These are phyloP conservation scores for Exutisphaerella laricina DNA, from an alignment of 2,329 filamentous ascomycete genomes.

Conservation along the genomic window DNA sequence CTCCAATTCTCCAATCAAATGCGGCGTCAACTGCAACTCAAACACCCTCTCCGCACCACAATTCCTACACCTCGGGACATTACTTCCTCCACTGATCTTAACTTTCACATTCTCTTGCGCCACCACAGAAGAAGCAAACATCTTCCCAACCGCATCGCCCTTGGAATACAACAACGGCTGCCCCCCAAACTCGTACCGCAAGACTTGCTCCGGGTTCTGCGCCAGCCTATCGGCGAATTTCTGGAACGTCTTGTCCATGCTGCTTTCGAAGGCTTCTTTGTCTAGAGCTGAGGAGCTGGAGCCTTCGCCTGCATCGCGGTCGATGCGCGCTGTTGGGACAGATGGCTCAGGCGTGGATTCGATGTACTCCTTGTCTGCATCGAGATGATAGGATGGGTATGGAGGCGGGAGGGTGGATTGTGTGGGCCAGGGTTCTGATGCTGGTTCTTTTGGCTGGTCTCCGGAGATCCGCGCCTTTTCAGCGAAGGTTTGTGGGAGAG, in stretches of 20 bases:
- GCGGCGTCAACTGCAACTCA: slow-evolving; percentile 86
- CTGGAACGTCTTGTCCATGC: slow-evolving; percentile 47
- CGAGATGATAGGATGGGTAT: slow-evolving; percentile 72
- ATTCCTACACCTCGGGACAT: slow-evolving; percentile 68
- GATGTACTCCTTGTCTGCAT: slow-evolving; percentile 88
- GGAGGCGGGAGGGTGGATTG: slow-evolving; percentile 58
- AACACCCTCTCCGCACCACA: slow-evolving; percentile 75
- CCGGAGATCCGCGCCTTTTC: slow-evolving; percentile 30
- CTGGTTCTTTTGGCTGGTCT: slow-evolving; percentile 28
- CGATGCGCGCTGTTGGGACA: slow-evolving; percentile 37
- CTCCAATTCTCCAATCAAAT: slow-evolving; percentile 85
- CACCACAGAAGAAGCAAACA: slow-evolving; percentile 43
- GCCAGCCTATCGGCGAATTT: slow-evolving; percentile 47
- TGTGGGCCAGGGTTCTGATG: slow-evolving; percentile 67
- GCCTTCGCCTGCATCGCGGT: slow-evolving; percentile 22
- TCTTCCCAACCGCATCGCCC: slow-evolving; percentile 64
- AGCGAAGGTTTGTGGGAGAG: slow-evolving; percentile 30
- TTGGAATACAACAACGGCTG: slow-evolving; percentile 69
- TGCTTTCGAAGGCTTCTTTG: slow-evolving; percentile 45
- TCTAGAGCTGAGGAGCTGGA: slow-evolving; percentile 34
- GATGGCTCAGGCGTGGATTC: slow-evolving; percentile 46
- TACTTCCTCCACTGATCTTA: slow-evolving; percentile 19
- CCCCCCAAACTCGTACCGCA: slow-evolving; percentile 47
- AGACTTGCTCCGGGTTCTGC: slow-evolving; percentile 47
- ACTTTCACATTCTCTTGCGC: slow-evolving; percentile 21